phyloP scores from a whole-genome alignment of 305 asterid genomes.

The Fraxinus floribunda region DNA sequence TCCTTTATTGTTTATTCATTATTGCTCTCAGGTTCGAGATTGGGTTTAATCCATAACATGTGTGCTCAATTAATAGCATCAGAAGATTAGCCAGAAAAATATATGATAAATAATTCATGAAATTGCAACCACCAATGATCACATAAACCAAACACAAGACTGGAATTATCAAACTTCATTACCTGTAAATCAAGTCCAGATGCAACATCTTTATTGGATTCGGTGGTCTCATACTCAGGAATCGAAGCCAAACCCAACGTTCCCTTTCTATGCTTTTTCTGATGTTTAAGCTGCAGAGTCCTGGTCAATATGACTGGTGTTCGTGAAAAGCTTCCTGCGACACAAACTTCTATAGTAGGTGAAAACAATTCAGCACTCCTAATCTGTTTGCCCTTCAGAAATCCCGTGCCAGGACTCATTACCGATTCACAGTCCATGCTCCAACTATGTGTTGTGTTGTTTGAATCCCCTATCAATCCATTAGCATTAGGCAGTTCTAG shows the following conservation, averaged over 20 bases:
- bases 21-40: not conserved
- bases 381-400: conserved; percentile 40
- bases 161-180: not conserved
- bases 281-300: conserved; percentile 36
- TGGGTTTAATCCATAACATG: not conserved
- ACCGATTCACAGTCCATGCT: conserved; percentile 40
- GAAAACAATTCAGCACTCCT: conserved; percentile 31
- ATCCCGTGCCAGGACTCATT: conserved; percentile 30
- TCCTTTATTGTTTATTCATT: not conserved
- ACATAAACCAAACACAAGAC: not conserved
- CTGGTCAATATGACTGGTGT: conserved; percentile 47
- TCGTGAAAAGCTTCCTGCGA: conserved; percentile 43
- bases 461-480: conserved; percentile 34
- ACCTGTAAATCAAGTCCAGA: conserved; percentile 41
- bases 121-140: not conserved
- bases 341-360: conserved; percentile 48
- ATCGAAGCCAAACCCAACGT: conserved; percentile 39
- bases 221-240: conserved; percentile 41
- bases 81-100: not conserved
- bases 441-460: conserved; percentile 30
- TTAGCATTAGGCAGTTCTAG: conserved; percentile 33
- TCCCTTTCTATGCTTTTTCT: conserved; percentile 39
- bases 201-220: conserved; percentile 27
- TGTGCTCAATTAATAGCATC: not conserved
- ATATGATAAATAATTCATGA: not conserved